phyloP scores from a whole-genome alignment of 148 eudicot species.

The Chenopodium quinoa region DNA sequence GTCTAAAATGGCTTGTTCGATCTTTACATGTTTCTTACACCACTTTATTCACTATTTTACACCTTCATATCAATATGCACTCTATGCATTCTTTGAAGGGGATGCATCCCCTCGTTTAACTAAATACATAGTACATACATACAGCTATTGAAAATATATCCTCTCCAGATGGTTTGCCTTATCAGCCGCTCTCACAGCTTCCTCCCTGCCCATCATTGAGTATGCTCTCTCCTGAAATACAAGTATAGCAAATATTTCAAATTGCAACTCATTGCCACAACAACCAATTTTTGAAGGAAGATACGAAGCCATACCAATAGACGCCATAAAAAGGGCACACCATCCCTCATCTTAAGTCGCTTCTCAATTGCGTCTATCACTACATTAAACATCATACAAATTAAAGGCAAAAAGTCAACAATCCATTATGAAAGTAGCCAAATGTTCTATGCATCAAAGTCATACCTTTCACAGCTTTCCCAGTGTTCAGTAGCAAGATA shows the following conservation, averaged over 20 bases:
- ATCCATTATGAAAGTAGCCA: neutral
- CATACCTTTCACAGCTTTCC: constrained; percentile 61
- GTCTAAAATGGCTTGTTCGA: neutral
- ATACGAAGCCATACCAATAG: constrained; percentile 49
- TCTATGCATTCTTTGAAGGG: neutral
- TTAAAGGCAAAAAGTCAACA: neutral
- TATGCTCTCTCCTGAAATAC: constrained; percentile 66
- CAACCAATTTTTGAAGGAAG: neutral
- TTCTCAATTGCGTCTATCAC: constrained; percentile 53
- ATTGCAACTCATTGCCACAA: neutral
- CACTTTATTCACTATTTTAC: neutral
- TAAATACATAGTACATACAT: neutral
- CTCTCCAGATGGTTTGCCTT: constrained; percentile 57
- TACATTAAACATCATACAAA: constrained; percentile 21
- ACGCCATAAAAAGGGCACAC: constrained; percentile 77
- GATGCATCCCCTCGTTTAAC: neutral
- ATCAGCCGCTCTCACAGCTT: constrained; percentile 46
- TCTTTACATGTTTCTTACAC: neutral
- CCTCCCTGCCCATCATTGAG: constrained; percentile 45
- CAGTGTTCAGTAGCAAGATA: constrained; percentile 54
- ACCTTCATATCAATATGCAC: neutral
- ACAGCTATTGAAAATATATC: constrained; percentile 35
- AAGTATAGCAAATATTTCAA: neutral
- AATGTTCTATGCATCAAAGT: neutral
- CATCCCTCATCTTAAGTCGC: constrained; percentile 53